Percentiles rank a stretch among this genome's conserved stretches.
phyloP scores from a whole-genome alignment of 257 asterid genomes.

The Scutellaria galericulata region DNA sequence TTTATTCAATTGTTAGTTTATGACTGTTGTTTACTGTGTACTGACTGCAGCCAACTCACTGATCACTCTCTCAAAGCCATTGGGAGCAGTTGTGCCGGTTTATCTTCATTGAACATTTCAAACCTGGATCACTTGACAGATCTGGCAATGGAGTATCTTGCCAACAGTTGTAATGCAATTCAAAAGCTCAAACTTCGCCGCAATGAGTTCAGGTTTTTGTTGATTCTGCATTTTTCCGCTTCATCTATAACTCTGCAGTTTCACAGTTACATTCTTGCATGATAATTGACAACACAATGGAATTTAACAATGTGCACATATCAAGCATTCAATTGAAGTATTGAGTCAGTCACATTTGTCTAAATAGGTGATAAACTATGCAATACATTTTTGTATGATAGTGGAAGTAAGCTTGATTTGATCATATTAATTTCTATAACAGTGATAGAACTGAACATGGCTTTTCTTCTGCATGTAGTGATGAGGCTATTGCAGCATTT shows the following conservation, averaged over 20 bases:
- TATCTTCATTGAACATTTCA: slow-evolving; percentile 69
- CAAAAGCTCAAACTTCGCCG: slow-evolving; percentile 60
- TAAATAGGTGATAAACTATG: slow-evolving; percentile 1
- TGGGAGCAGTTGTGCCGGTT: slow-evolving; percentile 58
- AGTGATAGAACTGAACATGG: slow-evolving; percentile 9
- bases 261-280: not conserved
- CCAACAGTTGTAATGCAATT: slow-evolving; percentile 73
- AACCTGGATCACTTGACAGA: slow-evolving; percentile 64
- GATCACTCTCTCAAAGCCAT: slow-evolving; percentile 61
- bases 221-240: not conserved
- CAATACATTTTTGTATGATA: not conserved
- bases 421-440: not conserved
- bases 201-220: slow-evolving; percentile 69
- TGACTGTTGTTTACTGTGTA: slow-evolving; percentile 21
- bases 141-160: slow-evolving; percentile 68
- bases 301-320: not conserved
- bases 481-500: slow-evolving; percentile 83
- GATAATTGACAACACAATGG: not conserved
- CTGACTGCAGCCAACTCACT: slow-evolving; percentile 67
- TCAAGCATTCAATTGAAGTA: not conserved
- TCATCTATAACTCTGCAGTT: not conserved
- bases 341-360: slow-evolving; percentile 4
- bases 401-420: slow-evolving; percentile 9
- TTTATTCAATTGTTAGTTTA: slow-evolving; percentile 9
- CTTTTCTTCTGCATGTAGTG: slow-evolving; percentile 48